These are phyloP conservation scores for Malus hybrid DNA, from an alignment of 331 rosid genomes.

Conservation along the genomic window DNA sequence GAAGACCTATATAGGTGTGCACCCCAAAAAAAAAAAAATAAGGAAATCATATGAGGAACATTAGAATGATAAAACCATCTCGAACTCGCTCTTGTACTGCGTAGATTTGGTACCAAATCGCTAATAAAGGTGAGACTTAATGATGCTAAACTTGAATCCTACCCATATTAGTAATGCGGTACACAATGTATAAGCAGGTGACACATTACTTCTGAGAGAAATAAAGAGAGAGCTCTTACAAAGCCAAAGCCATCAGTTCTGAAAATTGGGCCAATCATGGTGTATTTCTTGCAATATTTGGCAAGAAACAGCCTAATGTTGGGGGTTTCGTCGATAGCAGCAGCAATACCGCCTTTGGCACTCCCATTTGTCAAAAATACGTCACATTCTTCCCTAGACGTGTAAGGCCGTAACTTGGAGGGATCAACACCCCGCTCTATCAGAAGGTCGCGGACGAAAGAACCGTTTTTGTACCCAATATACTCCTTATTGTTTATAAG, in stretches of 20 bases:
- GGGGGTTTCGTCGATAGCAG: constrained; percentile 27
- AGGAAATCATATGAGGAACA: no score
- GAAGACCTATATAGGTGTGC: constrained; percentile 27
- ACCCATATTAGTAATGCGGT: no score
- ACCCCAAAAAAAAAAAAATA: no score
- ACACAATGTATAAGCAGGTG: no score
- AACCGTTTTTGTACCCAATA: constrained; percentile 23
- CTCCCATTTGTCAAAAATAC: constrained; percentile 1
- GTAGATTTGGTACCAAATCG: no score
- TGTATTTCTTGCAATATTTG: constrained; percentile 26
- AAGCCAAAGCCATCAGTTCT: constrained; percentile 39
- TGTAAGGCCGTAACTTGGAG: background rate
- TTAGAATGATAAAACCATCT: no score
- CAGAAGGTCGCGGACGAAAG: constrained; percentile 13
- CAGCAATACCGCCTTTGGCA: constrained; percentile 19
- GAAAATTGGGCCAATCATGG: constrained; percentile 17
- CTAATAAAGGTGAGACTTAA: no score
- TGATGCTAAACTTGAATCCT: no score
- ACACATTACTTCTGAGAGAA: background rate
- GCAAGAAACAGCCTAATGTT: constrained; percentile 19
- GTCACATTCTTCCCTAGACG: constrained; percentile 1
- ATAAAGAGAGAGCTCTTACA: constrained; percentile 1
- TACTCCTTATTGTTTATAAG: background rate
- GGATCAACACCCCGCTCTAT: background rate
- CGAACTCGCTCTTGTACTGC: no score